phyloP scores from a whole-genome alignment of 129 eudicot genomes.

The Flaveria trinervia region DNA sequence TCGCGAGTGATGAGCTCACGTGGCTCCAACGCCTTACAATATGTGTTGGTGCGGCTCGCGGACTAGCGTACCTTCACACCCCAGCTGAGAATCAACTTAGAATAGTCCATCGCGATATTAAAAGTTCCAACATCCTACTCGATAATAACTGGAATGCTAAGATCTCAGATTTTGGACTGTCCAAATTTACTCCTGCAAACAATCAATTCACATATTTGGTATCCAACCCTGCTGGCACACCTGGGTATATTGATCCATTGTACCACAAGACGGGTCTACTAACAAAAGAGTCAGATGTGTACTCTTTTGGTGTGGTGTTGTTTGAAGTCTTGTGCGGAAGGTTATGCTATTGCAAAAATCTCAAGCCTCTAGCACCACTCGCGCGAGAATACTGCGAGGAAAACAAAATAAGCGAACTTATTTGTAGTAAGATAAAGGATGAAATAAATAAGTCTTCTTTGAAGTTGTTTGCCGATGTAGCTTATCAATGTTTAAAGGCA shows the following conservation, averaged over 20 bases:
- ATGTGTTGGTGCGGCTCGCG: conserved; percentile 1
- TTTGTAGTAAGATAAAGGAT: neutral
- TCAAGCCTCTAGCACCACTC: neutral
- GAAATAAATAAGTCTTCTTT: neutral
- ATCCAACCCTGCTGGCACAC: too few relatives aligned
- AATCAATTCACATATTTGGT: neutral
- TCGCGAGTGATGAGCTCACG: neutral
- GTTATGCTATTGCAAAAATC: neutral
- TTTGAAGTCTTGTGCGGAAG: neutral
- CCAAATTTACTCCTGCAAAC: conserved; percentile 1
- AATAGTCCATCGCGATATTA: neutral
- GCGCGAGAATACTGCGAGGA: neutral
- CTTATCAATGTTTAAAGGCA: neutral
- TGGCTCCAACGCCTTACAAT: neutral
- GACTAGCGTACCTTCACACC: neutral
- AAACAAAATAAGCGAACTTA: conserved; percentile 2
- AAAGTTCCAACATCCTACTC: neutral
- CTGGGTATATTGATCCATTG: too few relatives aligned
- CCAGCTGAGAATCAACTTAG: neutral
- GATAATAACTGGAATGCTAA: neutral
- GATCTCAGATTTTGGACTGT: neutral
- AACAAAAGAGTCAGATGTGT: neutral
- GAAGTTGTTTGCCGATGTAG: neutral
- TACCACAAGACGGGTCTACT: neutral
- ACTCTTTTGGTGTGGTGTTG: neutral